These are phyloP conservation scores for Ilyonectria robusta DNA, from an alignment of 2,329 filamentous ascomycete species.

Conservation along the genomic window DNA sequence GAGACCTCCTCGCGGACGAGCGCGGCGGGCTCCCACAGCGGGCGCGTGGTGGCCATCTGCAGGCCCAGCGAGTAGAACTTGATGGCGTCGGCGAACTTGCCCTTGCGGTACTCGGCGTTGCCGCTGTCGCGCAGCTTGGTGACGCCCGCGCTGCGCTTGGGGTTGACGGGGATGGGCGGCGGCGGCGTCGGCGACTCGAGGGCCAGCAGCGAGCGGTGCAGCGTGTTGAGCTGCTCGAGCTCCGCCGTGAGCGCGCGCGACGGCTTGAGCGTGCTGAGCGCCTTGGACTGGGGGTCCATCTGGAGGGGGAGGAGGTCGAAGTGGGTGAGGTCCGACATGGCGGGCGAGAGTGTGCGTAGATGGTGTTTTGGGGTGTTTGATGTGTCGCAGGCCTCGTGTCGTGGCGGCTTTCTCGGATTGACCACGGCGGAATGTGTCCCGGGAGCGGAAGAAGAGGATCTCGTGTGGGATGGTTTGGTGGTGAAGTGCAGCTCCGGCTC, in stretches of 20 bases:
- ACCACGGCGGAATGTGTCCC: not conserved
- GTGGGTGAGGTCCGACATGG: constrained; percentile 74
- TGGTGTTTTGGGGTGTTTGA: not conserved
- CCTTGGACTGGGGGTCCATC: constrained; percentile 86
- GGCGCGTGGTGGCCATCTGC: constrained; percentile 87
- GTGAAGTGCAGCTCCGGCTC: constrained; percentile 25
- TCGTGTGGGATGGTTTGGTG: constrained; percentile 1
- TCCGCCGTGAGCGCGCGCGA: constrained; percentile 71
- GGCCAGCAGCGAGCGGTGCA: constrained; percentile 81
- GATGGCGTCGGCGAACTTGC: constrained; percentile 80
- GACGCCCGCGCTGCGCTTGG: constrained; percentile 90
- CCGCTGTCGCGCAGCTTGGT: constrained; percentile 91
- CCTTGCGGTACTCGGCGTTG: constrained; percentile 86
- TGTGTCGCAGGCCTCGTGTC: not conserved
- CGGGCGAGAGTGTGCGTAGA: constrained; percentile 27
- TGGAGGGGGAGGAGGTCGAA: constrained; percentile 87
- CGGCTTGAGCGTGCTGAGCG: constrained; percentile 68
- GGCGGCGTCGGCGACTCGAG: constrained; percentile 76
- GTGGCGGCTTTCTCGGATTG: not conserved
- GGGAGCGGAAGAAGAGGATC: not conserved
- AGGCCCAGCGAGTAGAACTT: constrained; percentile 88
- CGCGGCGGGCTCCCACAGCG: constrained; percentile 88
- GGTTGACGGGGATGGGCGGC: constrained; percentile 91
- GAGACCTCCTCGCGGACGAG: constrained; percentile 89
- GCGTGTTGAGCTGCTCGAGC: constrained; percentile 80